These are phyloP conservation scores for Neonectria sp. DNA, from an alignment of 2,329 filamentous ascomycete species.

Conservation along the genomic window DNA sequence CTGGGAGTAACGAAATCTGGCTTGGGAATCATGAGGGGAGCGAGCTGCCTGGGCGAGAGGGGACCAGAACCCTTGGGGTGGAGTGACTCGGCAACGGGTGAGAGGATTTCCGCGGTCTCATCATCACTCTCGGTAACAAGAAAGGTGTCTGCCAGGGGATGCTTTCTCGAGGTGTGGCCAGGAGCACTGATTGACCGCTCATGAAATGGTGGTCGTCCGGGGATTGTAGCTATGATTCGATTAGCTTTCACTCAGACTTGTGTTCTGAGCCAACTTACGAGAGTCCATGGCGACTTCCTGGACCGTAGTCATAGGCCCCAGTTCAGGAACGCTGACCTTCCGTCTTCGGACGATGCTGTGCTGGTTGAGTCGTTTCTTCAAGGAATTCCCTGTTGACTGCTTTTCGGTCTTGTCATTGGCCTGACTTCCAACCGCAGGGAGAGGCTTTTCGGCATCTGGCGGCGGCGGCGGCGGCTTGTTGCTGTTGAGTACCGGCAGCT, in stretches of 20 bases:
- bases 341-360: constrained; percentile 70
- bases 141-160: constrained; percentile 48
- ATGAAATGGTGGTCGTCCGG: constrained; percentile 74
- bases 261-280: constrained; percentile 64
- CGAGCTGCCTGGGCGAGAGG: constrained; percentile 67
- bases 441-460: constrained; percentile 65
- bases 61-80: constrained; percentile 44
- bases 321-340: constrained; percentile 75
- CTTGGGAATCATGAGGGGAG: constrained; percentile 71
- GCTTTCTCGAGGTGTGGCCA: constrained; percentile 64
- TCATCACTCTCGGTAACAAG: constrained; percentile 44
- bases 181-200: constrained; percentile 77
- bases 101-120: constrained; percentile 42
- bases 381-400: constrained; percentile 53
- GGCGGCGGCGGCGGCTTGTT: constrained; percentile 59
- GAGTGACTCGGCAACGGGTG: constrained; percentile 45
- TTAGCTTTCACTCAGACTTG: constrained; percentile 32
- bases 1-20: constrained; percentile 36
- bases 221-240: constrained; percentile 71
- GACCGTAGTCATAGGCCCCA: constrained; percentile 78
- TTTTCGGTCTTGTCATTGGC: constrained; percentile 60
- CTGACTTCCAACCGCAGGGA: constrained; percentile 58
- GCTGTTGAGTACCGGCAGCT: constrained; percentile 57
- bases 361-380: constrained; percentile 71
- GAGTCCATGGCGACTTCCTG: constrained; percentile 79